Evolutionary conservation across 139 green algal genomes (phyloP).

Genomic region (Pycnococcus provasolii): DNA sequence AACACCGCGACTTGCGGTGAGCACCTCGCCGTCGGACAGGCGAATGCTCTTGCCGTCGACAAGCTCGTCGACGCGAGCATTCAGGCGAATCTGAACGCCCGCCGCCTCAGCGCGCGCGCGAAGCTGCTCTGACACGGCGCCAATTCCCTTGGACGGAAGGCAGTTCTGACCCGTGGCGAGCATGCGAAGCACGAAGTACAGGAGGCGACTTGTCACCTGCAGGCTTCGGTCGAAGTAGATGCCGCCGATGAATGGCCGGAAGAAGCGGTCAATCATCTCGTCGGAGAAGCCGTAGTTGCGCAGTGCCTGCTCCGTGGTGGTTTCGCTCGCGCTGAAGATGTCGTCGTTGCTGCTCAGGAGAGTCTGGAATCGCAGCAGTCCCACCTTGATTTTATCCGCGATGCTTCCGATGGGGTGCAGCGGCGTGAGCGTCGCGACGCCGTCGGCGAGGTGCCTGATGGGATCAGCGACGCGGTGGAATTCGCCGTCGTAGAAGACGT

Average conservation of each 20-base stretch:
- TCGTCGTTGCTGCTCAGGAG: constrained; percentile 47
- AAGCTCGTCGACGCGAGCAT: constrained; percentile 31
- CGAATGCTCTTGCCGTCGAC: constrained; percentile 8
- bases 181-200: constrained; percentile 92
- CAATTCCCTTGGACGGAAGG: constrained; percentile 81
- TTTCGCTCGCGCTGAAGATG: constrained; percentile 51
- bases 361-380: constrained; percentile 60
- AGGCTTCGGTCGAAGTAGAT: constrained; percentile 94
- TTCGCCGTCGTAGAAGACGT: constrained; percentile 50
- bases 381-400: constrained; percentile 71
- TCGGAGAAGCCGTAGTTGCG: constrained; percentile 70
- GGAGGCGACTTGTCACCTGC: constrained; percentile 61
- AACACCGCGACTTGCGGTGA: constrained; percentile 18
- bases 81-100: constrained; percentile 32
- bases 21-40: constrained; percentile 3
- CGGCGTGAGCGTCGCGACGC: constrained; percentile 47
- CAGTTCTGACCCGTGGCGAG: constrained; percentile 73
- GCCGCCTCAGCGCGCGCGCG: constrained; percentile 34
- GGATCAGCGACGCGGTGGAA: constrained; percentile 49
- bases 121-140: constrained; percentile 71
- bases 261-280: constrained; percentile 83
- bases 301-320: constrained; percentile 29
- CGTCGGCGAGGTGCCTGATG: constrained; percentile 66
- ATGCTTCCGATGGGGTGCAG: constrained; percentile 70
- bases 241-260: constrained; percentile 89